Evolutionary conservation across 768 basidiomycete genomes (phyloP).

Genomic region (Scleroderma bovista): DNA sequence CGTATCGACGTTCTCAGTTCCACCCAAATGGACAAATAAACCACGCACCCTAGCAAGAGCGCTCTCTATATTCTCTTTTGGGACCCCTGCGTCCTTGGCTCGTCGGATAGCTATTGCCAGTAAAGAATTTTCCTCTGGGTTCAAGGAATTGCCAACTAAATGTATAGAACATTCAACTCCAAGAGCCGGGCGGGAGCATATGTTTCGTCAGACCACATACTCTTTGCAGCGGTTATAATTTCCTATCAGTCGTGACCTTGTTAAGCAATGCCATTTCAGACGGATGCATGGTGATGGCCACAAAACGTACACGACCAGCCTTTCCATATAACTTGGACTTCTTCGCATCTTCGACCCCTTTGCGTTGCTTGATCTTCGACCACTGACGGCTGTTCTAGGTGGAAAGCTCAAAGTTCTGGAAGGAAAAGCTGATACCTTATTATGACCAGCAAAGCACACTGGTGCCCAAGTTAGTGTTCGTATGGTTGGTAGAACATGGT

Average conservation of each 20-base stretch:
- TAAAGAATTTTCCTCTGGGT: conserved; percentile 48
- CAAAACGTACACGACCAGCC: conserved; percentile 44
- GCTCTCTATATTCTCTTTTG: conserved; percentile 64
- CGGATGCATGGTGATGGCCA: neutral
- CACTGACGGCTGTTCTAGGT: conserved; percentile 37
- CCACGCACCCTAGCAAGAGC: conserved; percentile 48
- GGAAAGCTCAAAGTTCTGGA: neutral
- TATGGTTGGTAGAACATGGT: neutral
- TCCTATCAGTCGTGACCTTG: conserved; percentile 37
- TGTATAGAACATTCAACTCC: conserved; percentile 1
- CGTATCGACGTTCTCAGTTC: conserved; percentile 1
- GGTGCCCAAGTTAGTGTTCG: conserved; percentile 25
- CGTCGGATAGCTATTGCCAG: conserved; percentile 51
- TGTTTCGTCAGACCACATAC: conserved; percentile 31
- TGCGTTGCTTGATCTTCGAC: conserved; percentile 73
- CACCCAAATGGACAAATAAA: neutral
- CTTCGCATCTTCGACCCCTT: conserved; percentile 57
- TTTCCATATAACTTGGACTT: conserved; percentile 54
- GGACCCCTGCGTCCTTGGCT: conserved; percentile 53
- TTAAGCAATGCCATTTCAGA: neutral
- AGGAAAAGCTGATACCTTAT: conserved; percentile 26
- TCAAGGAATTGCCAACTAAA: conserved; percentile 51
- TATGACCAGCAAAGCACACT: conserved; percentile 33
- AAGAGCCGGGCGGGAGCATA: neutral
- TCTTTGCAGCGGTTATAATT: conserved; percentile 52